These are phyloP conservation scores for Agrocybe pediades DNA, from an alignment of 768 basidiomycete species.

Conservation along the genomic window DNA sequence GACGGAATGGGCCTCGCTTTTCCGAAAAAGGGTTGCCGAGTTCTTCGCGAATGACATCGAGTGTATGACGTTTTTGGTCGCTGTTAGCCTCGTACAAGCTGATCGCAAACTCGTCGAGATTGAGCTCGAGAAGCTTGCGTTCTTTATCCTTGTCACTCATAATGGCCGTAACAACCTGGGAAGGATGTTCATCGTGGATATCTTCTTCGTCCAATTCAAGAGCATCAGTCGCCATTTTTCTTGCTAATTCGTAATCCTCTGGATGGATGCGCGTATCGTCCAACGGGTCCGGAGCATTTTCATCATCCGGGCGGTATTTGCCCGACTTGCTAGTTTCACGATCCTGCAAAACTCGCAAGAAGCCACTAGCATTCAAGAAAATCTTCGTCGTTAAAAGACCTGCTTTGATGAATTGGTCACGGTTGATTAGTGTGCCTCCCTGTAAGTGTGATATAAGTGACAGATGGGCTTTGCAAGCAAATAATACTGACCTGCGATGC, in stretches of 20 bases:
- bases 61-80: slow-evolving; percentile 85
- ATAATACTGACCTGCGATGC: slow-evolving; percentile 59
- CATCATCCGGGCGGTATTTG: slow-evolving; percentile 69
- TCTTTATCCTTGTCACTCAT: slow-evolving; percentile 82
- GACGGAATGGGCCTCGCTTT: slow-evolving; percentile 60
- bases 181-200: slow-evolving; percentile 88
- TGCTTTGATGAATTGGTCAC: slow-evolving; percentile 85
- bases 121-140: slow-evolving; percentile 85
- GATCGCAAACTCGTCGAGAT: slow-evolving; percentile 94
- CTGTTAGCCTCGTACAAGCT: slow-evolving; percentile 84
- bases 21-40: slow-evolving; percentile 82
- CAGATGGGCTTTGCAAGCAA: background rate
- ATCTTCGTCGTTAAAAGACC: slow-evolving; percentile 82
- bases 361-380: slow-evolving; percentile 91
- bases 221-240: slow-evolving; percentile 98
- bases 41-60: slow-evolving; percentile 88
- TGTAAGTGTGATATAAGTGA: slow-evolving; percentile 1
- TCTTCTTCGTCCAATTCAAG: slow-evolving; percentile 98
- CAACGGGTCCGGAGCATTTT: slow-evolving; percentile 81
- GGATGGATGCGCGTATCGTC: slow-evolving; percentile 97
- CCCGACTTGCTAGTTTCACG: slow-evolving; percentile 52
- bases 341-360: slow-evolving; percentile 84
- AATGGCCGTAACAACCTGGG: slow-evolving; percentile 82
- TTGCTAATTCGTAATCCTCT: slow-evolving; percentile 95
- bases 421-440: slow-evolving; percentile 84